phyloP scores from a whole-genome alignment of 345 rosid genomes.

The Citrus trifoliata region DNA sequence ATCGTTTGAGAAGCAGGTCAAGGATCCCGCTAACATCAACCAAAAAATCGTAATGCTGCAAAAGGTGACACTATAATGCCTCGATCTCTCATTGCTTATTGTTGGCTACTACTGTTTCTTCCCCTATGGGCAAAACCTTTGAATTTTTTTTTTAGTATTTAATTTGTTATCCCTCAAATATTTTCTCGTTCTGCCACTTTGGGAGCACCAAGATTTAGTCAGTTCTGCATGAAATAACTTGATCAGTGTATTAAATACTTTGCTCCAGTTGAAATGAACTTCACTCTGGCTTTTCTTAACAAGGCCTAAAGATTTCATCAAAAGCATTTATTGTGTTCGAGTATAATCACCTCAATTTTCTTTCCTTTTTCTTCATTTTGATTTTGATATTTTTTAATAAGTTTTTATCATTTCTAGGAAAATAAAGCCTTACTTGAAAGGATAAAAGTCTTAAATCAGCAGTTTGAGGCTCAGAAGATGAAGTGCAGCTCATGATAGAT shows the following conservation, averaged over 20 bases:
- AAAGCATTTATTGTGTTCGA: neutral
- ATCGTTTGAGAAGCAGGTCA: constrained; percentile 28
- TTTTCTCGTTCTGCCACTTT: neutral
- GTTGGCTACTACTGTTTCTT: neutral
- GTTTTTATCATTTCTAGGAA: constrained; percentile 36
- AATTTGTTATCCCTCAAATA: neutral
- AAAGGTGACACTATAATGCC: constrained; percentile 38
- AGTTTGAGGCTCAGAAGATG: constrained; percentile 40
- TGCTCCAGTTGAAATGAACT: neutral
- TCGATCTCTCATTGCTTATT: neutral
- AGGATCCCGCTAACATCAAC: constrained; percentile 26
- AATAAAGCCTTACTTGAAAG: constrained; percentile 44
- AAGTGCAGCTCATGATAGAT: constrained; percentile 36
- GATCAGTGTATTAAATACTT: neutral
- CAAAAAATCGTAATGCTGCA: constrained; percentile 47
- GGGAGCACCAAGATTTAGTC: neutral
- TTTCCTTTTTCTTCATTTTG: neutral
- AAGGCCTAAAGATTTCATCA: neutral
- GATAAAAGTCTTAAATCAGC: constrained; percentile 45
- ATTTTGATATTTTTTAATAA: constrained; percentile 14
- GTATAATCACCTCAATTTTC: too few species aligned
- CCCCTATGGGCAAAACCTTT: neutral
- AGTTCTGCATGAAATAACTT: neutral
- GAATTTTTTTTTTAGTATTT: neutral
- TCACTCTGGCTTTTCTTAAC: neutral